Evolutionary conservation across 2,329 filamentous ascomycete genomes (phyloP), one percentile per base, ranked within the genome.

Genomic region (Trichoderma polysporum): DNA sequence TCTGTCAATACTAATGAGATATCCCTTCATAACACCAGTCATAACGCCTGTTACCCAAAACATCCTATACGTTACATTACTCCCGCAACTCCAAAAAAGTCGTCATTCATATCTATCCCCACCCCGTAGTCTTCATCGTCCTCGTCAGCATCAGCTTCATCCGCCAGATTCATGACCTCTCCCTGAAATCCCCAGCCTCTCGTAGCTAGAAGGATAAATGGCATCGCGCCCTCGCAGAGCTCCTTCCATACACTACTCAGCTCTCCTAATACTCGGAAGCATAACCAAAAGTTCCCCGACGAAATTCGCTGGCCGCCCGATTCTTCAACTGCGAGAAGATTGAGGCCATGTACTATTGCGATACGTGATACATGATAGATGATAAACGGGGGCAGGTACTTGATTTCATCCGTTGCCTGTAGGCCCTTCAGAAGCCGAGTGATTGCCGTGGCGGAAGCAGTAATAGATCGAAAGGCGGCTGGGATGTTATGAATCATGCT

Each of bases 281-380:
- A 60, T n/a, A 37, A n/a, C 64, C 64, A 66, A 13, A 66, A 66
- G 27, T 61, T 60, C 6, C 64, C 64, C 6, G 64, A 60, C 17
- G 56, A 49, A 10, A 50, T 7, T 19, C 64, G 47, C 47, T 66
- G 56, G 10, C 56, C 45, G 2, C 53, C 56, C 2, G 25, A 19
- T 27, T 66, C 64, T 33, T 66, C 64, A 2, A 29, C 37, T 3
- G 37, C 35, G 2, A 66, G 15, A 8, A 60, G 33, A 7, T 47
- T 47, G 2, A 66, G 64, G 6, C 64, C 64, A 9, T 66, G 56
- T 0, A 66, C 64, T 8, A 66, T 22, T 15, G 64, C 47, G 3
- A 47, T 35, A 25, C 56, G 64, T 4, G 61, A 60, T n/a, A 66
- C 19, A 3, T 66, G 56, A 17, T 60, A 60, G 8, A 66, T 45